A percentile compares a stretch with the other conserved stretches of the same genome.
Conservation (phyloP, 2,329 filamentous ascomycete species). For the Elsinoe arachidis region DNA sequence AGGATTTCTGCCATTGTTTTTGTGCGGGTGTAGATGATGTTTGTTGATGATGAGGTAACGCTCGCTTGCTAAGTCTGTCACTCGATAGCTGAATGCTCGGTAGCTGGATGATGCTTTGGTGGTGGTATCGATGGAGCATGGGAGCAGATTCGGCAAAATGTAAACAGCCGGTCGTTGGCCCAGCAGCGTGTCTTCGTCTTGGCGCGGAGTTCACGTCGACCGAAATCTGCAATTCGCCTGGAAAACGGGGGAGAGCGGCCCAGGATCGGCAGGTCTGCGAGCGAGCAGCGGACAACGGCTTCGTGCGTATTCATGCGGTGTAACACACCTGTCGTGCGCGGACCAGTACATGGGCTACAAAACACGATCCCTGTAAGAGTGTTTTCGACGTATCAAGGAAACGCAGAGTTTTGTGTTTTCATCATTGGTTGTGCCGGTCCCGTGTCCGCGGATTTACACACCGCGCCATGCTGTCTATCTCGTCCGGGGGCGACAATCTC, state of each 20-base stretch:
- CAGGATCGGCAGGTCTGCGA: background rate
- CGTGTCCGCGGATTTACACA: background rate
- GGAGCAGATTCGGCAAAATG: background rate
- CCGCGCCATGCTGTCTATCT: background rate
- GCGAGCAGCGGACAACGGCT: background rate
- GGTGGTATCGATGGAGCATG: background rate
- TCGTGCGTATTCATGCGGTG: background rate
- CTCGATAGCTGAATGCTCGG: background rate
- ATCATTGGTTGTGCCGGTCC: background rate
- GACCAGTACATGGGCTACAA: too few species aligned
- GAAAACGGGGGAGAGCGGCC: background rate
- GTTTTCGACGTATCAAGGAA: conserved; percentile 8
- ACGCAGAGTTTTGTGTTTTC: background rate
- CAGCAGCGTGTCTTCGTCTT: background rate
- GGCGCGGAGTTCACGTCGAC: background rate
- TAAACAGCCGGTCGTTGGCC: conserved; percentile 1
- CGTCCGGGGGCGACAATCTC: background rate
- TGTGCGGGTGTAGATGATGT: background rate
- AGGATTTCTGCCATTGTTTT: conserved; percentile 10
- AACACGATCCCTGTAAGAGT: background rate
- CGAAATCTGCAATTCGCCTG: background rate
- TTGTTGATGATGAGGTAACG: background rate
- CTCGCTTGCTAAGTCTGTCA: conserved; percentile 2
- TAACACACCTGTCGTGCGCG: background rate
- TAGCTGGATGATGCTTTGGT: background rate